Evolutionary conservation across 202 grass and related monocot species (phyloP).

Genomic region (Musa balbisiana): DNA sequence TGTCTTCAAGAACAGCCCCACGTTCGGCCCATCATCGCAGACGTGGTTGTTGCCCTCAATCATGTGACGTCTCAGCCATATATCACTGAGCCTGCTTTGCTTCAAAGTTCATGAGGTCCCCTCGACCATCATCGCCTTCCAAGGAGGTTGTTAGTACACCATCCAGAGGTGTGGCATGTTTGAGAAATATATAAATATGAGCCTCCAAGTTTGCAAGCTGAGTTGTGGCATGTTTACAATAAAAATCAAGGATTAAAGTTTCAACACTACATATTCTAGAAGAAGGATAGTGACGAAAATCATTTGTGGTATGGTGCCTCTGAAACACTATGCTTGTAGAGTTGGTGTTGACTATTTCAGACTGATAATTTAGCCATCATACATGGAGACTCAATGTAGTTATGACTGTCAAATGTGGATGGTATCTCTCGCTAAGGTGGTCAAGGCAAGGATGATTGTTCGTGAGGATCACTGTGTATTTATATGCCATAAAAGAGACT

Average conservation of each 20-base stretch:
- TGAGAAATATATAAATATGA: not conserved
- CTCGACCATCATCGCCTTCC: constrained; percentile 16
- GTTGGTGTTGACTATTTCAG: not conserved
- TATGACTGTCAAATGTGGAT: too few relatives aligned
- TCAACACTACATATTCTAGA: too few relatives aligned
- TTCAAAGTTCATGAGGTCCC: constrained; percentile 23
- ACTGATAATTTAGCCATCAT: not conserved
- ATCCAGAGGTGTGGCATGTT: constrained; percentile 37
- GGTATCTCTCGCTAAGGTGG: too few relatives aligned
- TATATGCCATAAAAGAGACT: too few relatives aligned
- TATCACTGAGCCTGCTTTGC: constrained; percentile 6
- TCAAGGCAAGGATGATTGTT: too few relatives aligned
- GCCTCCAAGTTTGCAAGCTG: not conserved
- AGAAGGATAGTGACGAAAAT: not conserved
- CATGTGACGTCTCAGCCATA: constrained; percentile 65
- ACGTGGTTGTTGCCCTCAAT: constrained; percentile 58
- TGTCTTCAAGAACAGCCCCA: constrained; percentile 89
- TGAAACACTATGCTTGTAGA: not conserved
- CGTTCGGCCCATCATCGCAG: constrained; percentile 65
- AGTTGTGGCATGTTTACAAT: not conserved
- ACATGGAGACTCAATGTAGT: not conserved
- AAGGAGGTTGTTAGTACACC: constrained; percentile 21
- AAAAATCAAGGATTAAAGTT: not conserved
- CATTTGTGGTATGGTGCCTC: not conserved
- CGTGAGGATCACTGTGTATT: too few relatives aligned